Percentiles rank a stretch among this genome's conserved stretches.
phyloP scores from a whole-genome alignment of 345 rosid species.

The Eucalyptus sp. region DNA sequence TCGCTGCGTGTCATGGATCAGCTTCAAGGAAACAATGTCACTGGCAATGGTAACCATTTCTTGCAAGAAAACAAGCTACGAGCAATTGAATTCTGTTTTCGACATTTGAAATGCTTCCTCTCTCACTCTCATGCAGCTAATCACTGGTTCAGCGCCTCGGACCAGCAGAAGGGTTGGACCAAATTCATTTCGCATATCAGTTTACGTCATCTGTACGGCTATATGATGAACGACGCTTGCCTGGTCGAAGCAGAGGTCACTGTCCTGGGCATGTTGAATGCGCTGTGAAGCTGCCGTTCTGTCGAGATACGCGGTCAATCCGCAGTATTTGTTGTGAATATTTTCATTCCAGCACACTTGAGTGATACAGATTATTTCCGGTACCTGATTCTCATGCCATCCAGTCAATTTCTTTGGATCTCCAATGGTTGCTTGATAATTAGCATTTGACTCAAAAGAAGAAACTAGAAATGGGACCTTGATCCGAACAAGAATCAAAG shows the following conservation, averaged over 20 bases:
- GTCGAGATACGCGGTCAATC: background rate
- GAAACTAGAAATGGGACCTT: background rate
- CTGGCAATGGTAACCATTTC: slow-evolving; percentile 10
- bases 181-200: background rate
- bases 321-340: background rate
- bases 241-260: slow-evolving; percentile 24
- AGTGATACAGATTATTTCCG: background rate
- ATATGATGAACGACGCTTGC: slow-evolving; percentile 2
- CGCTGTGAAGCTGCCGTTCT: background rate
- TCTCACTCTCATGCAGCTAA: slow-evolving; percentile 4
- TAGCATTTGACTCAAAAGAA: background rate
- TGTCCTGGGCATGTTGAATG: slow-evolving; percentile 7
- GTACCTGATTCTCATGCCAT: background rate
- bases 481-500: background rate
- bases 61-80: background rate
- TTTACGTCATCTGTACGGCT: background rate
- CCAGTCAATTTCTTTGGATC: background rate
- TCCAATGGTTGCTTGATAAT: background rate
- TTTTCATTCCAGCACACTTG: background rate
- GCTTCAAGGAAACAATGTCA: background rate
- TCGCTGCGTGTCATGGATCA: slow-evolving; percentile 18
- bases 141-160: slow-evolving; percentile 17
- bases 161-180: slow-evolving; percentile 7
- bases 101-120: background rate
- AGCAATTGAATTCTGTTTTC: background rate